Percentiles rank a stretch among this genome's conserved stretches.
Conservation (phyloP, 352 stramenopile genomes). For the Thalassiosira delicatula region DNA sequence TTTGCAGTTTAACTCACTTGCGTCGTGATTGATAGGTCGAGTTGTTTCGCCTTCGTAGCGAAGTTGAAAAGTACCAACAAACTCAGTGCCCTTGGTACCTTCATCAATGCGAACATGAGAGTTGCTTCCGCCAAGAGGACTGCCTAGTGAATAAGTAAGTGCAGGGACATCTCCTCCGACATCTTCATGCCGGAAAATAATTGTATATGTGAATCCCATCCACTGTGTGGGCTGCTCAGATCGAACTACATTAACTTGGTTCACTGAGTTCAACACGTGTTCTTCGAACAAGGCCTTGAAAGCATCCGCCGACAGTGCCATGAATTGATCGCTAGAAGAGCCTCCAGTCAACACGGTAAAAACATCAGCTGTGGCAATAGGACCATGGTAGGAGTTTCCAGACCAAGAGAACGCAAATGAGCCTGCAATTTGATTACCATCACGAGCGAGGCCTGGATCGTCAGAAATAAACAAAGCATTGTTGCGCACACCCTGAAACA, state of each 20-base stretch:
- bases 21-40: conserved; percentile 88
- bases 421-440: conserved; percentile 91
- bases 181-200: conserved; percentile 83
- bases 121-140: conserved; percentile 60
- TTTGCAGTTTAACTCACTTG: too few relatives aligned
- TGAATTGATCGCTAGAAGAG: conserved; percentile 63
- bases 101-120: conserved; percentile 83
- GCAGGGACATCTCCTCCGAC: conserved; percentile 88
- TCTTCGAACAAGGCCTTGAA: conserved; percentile 74
- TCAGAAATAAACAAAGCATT: conserved; percentile 60
- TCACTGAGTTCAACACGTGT: conserved; percentile 52
- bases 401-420: conserved; percentile 83
- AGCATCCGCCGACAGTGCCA: conserved; percentile 57
- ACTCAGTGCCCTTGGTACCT: conserved; percentile 87
- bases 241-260: conserved; percentile 76
- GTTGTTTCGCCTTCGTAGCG: conserved; percentile 93
- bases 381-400: conserved; percentile 61
- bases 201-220: conserved; percentile 85
- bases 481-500: conserved; percentile 71
- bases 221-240: conserved; percentile 72
- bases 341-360: conserved; percentile 65
- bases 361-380: conserved; percentile 46
- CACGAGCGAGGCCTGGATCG: conserved; percentile 81
- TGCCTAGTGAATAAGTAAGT: conserved; percentile 59
- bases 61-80: conserved; percentile 91